Percentiles rank a stretch among this genome's conserved stretches.
Conservation (phyloP, 441 rosid species). For the Croton laevigatus region DNA sequence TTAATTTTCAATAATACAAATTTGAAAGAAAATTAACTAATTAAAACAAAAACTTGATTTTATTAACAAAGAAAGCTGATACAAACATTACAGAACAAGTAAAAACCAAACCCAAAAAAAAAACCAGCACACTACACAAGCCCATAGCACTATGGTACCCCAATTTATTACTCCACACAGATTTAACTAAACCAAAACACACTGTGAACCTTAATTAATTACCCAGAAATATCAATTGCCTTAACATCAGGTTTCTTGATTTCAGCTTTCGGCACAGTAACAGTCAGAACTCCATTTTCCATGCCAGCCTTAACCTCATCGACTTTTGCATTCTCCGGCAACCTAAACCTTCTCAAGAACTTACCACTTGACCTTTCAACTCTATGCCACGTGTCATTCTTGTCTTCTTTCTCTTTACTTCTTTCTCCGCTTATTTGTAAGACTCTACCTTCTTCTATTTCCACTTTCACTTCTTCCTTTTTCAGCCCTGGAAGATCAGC, state of each 20-base stretch:
- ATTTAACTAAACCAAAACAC: background rate
- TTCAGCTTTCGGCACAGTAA: conserved; percentile 39
- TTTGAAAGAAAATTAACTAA: background rate
- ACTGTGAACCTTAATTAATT: background rate
- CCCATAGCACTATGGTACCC: background rate
- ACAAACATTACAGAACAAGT: background rate
- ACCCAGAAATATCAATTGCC: conserved; percentile 38
- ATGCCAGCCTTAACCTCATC: conserved; percentile 41
- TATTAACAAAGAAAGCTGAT: background rate
- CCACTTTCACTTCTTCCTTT: conserved; percentile 50
- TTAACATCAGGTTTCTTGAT: conserved; percentile 41
- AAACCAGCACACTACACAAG: background rate
- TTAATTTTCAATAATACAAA: too few relatives aligned
- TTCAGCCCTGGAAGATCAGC: conserved; percentile 53
- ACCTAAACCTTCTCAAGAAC: conserved; percentile 48
- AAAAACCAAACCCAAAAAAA: background rate
- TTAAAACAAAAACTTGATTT: background rate
- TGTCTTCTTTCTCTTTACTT: conserved; percentile 44
- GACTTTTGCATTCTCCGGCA: conserved; percentile 42
- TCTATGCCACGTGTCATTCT: conserved; percentile 46
- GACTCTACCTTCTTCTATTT: conserved; percentile 41
- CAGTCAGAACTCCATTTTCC: conserved; percentile 49
- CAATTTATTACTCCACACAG: background rate
- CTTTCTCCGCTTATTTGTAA: conserved; percentile 52
- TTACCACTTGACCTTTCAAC: conserved; percentile 45